Evolutionary conservation across 106 monocot genomes (phyloP).

Genomic region (Dendrobium catenatum): DNA sequence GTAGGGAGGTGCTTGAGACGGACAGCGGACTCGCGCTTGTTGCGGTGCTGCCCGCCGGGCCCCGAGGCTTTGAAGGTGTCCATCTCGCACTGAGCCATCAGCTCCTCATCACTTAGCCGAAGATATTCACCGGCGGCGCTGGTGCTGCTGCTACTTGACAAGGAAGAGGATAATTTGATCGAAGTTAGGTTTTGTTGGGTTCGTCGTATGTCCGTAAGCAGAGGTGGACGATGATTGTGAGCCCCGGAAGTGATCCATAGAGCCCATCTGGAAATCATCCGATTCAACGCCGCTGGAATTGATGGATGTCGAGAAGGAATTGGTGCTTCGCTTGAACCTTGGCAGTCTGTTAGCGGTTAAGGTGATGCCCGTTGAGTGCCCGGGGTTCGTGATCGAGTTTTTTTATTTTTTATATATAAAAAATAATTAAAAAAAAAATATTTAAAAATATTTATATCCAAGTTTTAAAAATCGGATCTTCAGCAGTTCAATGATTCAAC

Average conservation of each 20-base stretch:
- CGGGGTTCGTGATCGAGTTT: no score
- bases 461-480: no score
- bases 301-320: no score
- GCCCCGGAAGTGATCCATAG: not conserved
- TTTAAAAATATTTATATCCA: no score
- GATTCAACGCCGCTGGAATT: not conserved
- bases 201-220: not conserved
- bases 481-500: no score
- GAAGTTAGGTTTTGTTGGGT: not conserved
- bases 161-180: not conserved
- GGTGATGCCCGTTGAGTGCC: no score
- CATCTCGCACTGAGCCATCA: constrained; percentile 89
- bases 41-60: constrained; percentile 96
- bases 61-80: constrained; percentile 86
- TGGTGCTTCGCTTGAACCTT: no score
- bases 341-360: no score
- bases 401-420: no score
- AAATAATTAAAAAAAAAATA: no score
- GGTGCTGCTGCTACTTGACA: not conserved
- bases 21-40: constrained; percentile 96
- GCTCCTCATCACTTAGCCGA: constrained; percentile 62
- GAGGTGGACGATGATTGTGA: not conserved
- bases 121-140: not conserved
- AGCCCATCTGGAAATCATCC: not conserved
- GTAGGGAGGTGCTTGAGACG: constrained; percentile 81